Base-by-base conservation (phyloP, 495 filamentous ascomycete genomes). In the Symbiotaphrina buchneri region DNA sequence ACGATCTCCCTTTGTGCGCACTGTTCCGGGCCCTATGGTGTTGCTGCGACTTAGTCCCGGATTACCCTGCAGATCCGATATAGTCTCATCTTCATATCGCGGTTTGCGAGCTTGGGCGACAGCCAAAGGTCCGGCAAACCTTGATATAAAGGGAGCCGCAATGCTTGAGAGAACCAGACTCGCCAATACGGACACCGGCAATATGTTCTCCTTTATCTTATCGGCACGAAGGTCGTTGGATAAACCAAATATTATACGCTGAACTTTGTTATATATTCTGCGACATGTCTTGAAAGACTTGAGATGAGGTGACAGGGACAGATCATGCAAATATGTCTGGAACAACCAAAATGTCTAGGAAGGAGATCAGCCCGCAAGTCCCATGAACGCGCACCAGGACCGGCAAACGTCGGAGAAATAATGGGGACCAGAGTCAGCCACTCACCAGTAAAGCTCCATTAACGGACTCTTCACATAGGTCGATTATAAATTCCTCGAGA, bases 271-370 rank as follows among this genome's bases (percentile, higher is more conserved):
- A 46, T 76, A 79, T 29, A 81, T 65, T 39, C 74, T 54, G 26
- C 71, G 62, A 40, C 74, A 79, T 32, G 68, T 78, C 52, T 68
- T 58, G 55, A 81, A 81, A 15, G 67, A 60, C 30, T 65, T 58
- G 27, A 70, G 61, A 43, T 71, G 67, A 5, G 74, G 74, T 30
- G 69, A 74, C 36, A 56, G 49, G 27, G 70, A 59, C 34, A 80
- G 65, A 43, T 81, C 75, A 49, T 71, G 73, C 5, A 81, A 63
- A 51, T 81, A 77, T 20, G 73, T 79, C 50, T 80, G 75, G 53
- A 81, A 76, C 32, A 79, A 58, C 74, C 74, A 81, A 49, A 81
- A 81, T 19, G 75, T 81, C 74, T 81, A 50, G 35, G 36, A 14
- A 13, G 10, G n/a, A n/a, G n/a, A n/a, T n/a, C n/a, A n/a, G n/a